These are phyloP conservation scores for Boletus subcaerulescens DNA, from an alignment of 768 basidiomycete species.

Conservation along the genomic window DNA sequence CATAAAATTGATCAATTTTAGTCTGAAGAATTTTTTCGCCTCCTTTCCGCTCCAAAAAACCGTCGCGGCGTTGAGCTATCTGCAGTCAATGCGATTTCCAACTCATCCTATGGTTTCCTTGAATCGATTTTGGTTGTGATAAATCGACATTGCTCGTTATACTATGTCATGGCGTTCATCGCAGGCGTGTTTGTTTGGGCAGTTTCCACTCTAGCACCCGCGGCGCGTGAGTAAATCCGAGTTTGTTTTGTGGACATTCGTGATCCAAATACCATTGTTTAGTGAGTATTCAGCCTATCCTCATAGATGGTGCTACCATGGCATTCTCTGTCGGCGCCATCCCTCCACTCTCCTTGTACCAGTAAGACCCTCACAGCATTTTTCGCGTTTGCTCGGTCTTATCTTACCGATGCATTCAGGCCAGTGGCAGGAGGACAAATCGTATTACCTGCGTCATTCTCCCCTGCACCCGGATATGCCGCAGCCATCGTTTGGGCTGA, in stretches of 20 bases:
- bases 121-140: neutral
- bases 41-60: conserved; percentile 5
- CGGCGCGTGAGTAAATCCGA: conserved; percentile 9
- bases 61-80: conserved; percentile 1
- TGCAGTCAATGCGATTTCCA: conserved; percentile 16
- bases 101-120: conserved; percentile 6
- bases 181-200: conserved; percentile 6
- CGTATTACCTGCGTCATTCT: neutral
- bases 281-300: conserved; percentile 15
- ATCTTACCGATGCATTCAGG: conserved; percentile 1
- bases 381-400: neutral
- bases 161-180: conserved; percentile 6
- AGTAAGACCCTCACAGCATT: neutral
- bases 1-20: neutral
- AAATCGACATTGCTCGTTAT: conserved; percentile 3
- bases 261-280: neutral
- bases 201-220: conserved; percentile 7
- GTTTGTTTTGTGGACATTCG: neutral
- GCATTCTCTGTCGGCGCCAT: conserved; percentile 16
- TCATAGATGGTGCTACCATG: conserved; percentile 11
- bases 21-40: conserved; percentile 21
- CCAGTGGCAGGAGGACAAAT: conserved; percentile 3
- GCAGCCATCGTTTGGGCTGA: conserved; percentile 18
- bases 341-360: conserved; percentile 11
- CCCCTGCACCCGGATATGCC: conserved; percentile 6